Evolutionary conservation across 2,329 filamentous ascomycete genomes (phyloP), one percentile per base, ranked within the genome.

Genomic region (Fusarium vanettenii): DNA sequence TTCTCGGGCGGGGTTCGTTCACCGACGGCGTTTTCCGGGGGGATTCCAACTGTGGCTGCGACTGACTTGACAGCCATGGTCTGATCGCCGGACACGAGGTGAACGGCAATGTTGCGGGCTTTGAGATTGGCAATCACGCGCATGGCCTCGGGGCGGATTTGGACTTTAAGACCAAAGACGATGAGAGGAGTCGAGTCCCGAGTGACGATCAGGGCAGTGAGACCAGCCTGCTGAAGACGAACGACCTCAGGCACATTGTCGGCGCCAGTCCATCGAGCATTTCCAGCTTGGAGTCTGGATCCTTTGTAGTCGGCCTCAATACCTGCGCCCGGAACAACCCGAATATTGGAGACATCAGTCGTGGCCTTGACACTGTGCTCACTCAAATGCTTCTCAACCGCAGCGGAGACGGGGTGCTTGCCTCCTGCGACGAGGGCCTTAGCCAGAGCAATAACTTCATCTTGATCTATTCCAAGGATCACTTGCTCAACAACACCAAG

Each of bases 21-120:
- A 10, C 85, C 84, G 18, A 81, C 83, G 3, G 86, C 82, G 33
- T 88, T 84, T 20, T 55, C 48, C 18, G 27, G 27, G 2, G 83
- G 78, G 48, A 83, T 82, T n/a, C 75, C 77, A n/a, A 82, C 78
- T 27, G 75, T 89, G 85, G 43, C 79, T 9, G 48, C 48, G 27
- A 88, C 80, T 11, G 82, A 75, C 33, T 85, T 78, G 7, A 91
- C 89, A 2, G 88, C 48, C 6, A 81, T 80, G 9, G 81, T 77
- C 62, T 89, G 85, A 70, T 92, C 91, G 29, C 90, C 90, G 39
- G 88, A 91, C 37, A 91, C 84, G 18, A 55, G 48, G 27, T 89
- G 87, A 3, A 89, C 82, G 0, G 78, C 71, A 31, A 92, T 87
- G 16, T 83, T 82, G 20, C 86, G 86, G 5, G 79, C 71, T 1